phyloP scores from a whole-genome alignment of 108 stramenopile genomes.

The Bacterosira constricta region DNA sequence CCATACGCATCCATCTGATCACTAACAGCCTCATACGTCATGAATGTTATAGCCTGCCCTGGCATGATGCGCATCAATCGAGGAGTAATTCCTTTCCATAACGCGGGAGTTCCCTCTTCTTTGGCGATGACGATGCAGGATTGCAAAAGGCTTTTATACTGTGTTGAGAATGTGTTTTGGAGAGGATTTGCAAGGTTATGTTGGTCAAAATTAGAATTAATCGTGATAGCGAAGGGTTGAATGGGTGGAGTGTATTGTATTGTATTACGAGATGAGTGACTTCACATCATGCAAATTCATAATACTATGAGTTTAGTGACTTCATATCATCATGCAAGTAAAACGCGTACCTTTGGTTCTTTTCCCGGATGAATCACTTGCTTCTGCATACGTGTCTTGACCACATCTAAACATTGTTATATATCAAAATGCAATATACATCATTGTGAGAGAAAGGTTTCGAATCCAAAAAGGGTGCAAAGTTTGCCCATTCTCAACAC shows the following conservation, averaged over 20 bases:
- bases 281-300: neutral
- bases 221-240: too few species aligned
- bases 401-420: slow-evolving; percentile 68
- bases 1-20: slow-evolving; percentile 38
- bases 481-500: neutral
- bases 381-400: slow-evolving; percentile 96
- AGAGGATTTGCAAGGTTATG: too few species aligned
- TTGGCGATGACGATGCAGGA: slow-evolving; percentile 81
- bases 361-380: slow-evolving; percentile 84
- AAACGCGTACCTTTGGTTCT: slow-evolving; percentile 58
- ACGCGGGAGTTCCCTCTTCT: slow-evolving; percentile 91
- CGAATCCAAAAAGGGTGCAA: neutral
- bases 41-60: slow-evolving; percentile 98
- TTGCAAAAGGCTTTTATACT: slow-evolving; percentile 87
- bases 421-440: neutral
- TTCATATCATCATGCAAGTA: too few species aligned
- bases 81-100: slow-evolving; percentile 98
- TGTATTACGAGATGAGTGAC: neutral
- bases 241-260: too few species aligned
- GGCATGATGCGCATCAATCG: slow-evolving; percentile 95
- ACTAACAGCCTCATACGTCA: slow-evolving; percentile 90
- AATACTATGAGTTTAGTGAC: too few species aligned
- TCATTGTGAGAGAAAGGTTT: too few species aligned
- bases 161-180: too few species aligned
- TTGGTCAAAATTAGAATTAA: too few species aligned